A percentile compares a stretch with the other conserved stretches of the same genome.
Conservation (phyloP, 306 rosid species). For the Cucumis cinereus region DNA sequence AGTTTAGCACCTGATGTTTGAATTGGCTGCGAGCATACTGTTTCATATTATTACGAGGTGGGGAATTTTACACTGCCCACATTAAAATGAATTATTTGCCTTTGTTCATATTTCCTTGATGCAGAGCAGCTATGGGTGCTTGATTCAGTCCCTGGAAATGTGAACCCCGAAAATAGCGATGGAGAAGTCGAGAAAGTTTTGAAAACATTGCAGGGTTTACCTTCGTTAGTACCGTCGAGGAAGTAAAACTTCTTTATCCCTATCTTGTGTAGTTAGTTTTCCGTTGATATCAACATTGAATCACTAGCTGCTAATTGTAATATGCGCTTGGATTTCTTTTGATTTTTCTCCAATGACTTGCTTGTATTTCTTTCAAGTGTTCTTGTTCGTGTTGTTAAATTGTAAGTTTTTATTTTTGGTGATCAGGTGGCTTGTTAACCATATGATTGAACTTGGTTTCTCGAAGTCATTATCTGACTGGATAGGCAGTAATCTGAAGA, state of each 20-base stretch:
- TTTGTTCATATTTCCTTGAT: slow-evolving; percentile 15
- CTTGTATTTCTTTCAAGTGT: too few relatives aligned
- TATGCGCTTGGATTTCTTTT: too few relatives aligned
- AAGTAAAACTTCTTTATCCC: slow-evolving; percentile 37
- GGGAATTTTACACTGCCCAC: neutral
- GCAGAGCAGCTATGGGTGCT: slow-evolving; percentile 91
- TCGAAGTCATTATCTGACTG: slow-evolving; percentile 76
- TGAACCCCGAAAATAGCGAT: slow-evolving; percentile 31
- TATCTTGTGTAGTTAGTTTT: slow-evolving; percentile 3
- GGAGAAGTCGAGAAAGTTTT: slow-evolving; percentile 69
- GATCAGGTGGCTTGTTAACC: slow-evolving; percentile 91
- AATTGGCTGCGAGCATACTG: neutral
- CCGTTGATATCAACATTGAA: neutral
- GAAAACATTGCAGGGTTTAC: slow-evolving; percentile 60
- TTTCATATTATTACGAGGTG: neutral
- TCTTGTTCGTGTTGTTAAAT: neutral
- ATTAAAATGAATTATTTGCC: neutral
- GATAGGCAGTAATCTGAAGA: slow-evolving; percentile 84
- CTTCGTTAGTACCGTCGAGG: slow-evolving; percentile 50
- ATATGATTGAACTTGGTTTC: slow-evolving; percentile 74
- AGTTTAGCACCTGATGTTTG: neutral
- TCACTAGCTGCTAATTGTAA: neutral
- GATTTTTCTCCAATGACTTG: too few relatives aligned
- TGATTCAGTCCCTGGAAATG: slow-evolving; percentile 80
- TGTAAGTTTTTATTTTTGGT: neutral